Percentiles rank a stretch among this genome's conserved stretches.
These are phyloP conservation scores for Zostera marina DNA, from an alignment of 116 monocot genomes.

Conservation along the genomic window DNA sequence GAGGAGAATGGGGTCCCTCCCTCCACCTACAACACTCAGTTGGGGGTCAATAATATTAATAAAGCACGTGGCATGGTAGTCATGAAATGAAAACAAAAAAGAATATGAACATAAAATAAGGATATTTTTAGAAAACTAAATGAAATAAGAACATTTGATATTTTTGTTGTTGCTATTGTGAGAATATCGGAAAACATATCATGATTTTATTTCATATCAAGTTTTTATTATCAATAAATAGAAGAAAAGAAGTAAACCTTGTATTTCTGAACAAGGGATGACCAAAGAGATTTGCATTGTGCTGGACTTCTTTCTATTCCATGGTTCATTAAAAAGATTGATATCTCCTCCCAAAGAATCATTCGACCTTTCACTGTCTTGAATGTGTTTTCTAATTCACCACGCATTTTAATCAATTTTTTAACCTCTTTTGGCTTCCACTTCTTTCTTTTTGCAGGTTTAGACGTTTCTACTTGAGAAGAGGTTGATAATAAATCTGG, in stretches of 20 bases:
- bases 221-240: neutral
- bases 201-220: neutral
- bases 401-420: conserved; percentile 56
- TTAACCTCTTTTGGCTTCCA: conserved; percentile 93
- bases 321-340: conserved; percentile 30
- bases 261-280: conserved; percentile 84
- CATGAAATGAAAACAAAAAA: too few relatives aligned
- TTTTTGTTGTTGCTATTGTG: too few relatives aligned
- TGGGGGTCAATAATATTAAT: too few relatives aligned
- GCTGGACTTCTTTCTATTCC: conserved; percentile 52
- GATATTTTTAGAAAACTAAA: too few relatives aligned
- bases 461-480: conserved; percentile 8
- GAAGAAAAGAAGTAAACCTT: conserved; percentile 31
- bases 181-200: too few relatives aligned
- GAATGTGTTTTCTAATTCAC: conserved; percentile 57
- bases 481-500: neutral
- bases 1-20: too few relatives aligned
- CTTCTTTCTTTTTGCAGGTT: conserved; percentile 43
- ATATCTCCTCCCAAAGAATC: conserved; percentile 90
- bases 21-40: too few relatives aligned
- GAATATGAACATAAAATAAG: too few relatives aligned
- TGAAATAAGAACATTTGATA: too few relatives aligned
- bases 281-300: conserved; percentile 97
- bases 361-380: conserved; percentile 64
- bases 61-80: too few relatives aligned